These are phyloP conservation scores for Gracilaria domingensis DNA, from an alignment of 23 red algal species.

Conservation along the genomic window DNA sequence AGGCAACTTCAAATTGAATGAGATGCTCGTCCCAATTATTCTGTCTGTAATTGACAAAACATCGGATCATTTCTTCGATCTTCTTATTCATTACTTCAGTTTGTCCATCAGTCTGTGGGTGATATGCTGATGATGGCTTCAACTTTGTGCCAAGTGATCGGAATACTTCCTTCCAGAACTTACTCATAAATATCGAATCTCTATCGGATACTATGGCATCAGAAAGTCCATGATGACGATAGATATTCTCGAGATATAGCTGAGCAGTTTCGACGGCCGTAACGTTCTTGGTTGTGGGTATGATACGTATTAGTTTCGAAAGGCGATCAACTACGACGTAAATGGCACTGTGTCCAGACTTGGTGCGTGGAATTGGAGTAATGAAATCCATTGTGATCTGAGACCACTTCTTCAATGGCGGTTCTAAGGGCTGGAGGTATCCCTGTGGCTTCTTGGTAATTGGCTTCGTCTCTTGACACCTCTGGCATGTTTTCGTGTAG, in stretches of 20 bases:
- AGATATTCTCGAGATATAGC: conserved; percentile 20
- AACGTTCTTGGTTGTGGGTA: background rate
- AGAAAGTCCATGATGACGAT: conserved; percentile 26
- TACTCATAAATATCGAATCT: conserved; percentile 34
- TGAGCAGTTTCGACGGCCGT: background rate
- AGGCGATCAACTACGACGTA: background rate
- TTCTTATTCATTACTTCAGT: conserved; percentile 56
- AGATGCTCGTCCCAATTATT: conserved; percentile 39
- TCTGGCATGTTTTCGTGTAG: too few relatives aligned
- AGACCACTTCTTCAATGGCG: background rate
- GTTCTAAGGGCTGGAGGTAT: too few relatives aligned
- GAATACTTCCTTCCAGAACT: conserved; percentile 24
- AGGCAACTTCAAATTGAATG: conserved; percentile 16
- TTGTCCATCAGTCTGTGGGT: conserved; percentile 52
- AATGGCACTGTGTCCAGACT: background rate
- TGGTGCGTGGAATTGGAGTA: conserved; percentile 4
- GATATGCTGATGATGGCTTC: conserved; percentile 17
- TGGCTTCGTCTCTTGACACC: too few relatives aligned
- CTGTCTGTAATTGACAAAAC: conserved; percentile 27
- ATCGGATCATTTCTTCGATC: conserved; percentile 45
- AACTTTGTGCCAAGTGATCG: background rate
- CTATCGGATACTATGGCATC: conserved; percentile 6
- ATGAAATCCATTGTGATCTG: conserved; percentile 47
- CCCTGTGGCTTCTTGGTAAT: too few relatives aligned
- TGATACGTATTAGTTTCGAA: conserved; percentile 17